Percentiles rank a stretch among this genome's conserved stretches.
Evolutionary conservation across 768 basidiomycete species (phyloP).

Genomic region (Goffeauzyma gilvescens): DNA sequence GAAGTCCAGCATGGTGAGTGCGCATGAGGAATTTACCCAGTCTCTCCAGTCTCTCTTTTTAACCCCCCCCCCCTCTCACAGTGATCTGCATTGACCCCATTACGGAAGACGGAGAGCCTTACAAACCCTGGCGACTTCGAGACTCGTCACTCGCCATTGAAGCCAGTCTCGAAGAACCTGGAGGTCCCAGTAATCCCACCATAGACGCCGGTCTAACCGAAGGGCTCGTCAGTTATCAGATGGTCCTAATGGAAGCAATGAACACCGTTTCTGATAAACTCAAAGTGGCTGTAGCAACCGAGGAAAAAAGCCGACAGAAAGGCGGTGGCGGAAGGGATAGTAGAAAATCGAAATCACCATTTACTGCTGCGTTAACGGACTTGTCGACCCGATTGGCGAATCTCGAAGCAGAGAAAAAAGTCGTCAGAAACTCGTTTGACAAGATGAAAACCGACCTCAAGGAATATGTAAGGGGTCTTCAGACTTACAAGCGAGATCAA

Average conservation of each 20-base stretch:
- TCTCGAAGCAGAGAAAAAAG: slow-evolving; percentile 9
- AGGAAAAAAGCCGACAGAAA: too few species aligned
- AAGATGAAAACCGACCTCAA: neutral
- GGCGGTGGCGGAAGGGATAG: too few species aligned
- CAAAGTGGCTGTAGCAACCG: too few species aligned
- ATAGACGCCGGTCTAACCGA: slow-evolving; percentile 27
- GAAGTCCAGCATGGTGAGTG: slow-evolving; percentile 32
- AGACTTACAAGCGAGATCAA: neutral
- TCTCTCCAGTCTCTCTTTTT: neutral
- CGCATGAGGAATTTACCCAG: neutral
- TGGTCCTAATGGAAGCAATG: slow-evolving; percentile 23
- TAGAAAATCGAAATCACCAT: too few species aligned
- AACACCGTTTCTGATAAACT: slow-evolving; percentile 14
- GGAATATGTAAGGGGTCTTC: neutral
- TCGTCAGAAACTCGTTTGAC: slow-evolving; percentile 1
- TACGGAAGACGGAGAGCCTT: slow-evolving; percentile 21
- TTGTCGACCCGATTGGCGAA: slow-evolving; percentile 5
- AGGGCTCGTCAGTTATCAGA: slow-evolving; percentile 29
- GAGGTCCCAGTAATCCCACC: too few species aligned
- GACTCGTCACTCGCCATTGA: slow-evolving; percentile 25
- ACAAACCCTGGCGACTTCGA: slow-evolving; percentile 26
- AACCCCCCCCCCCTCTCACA: slow-evolving; percentile 2
- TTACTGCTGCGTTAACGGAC: slow-evolving; percentile 4
- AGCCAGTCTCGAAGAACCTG: slow-evolving; percentile 11
- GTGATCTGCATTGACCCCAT: slow-evolving; percentile 32